Evolutionary conservation across 2,329 filamentous ascomycete species (phyloP).

Genomic region (Aspergillus fructus): DNA sequence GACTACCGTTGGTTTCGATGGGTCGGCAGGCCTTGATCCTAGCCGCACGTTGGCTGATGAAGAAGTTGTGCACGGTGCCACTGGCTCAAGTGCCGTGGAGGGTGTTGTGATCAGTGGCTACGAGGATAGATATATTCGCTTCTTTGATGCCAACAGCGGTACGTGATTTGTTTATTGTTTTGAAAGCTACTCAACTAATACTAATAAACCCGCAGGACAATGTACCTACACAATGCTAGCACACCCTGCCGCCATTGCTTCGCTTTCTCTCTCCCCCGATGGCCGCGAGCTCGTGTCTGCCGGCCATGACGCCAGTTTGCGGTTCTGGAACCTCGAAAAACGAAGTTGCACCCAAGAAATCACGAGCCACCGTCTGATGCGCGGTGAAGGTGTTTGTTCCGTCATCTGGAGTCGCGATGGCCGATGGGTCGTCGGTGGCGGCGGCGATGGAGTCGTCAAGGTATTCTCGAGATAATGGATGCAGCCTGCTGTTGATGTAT

Average conservation of each 20-base stretch:
- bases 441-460: constrained; percentile 94
- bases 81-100: constrained; percentile 78
- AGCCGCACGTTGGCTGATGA: constrained; percentile 65
- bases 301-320: constrained; percentile 89
- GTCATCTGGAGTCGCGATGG: constrained; percentile 97
- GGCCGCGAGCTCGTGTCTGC: constrained; percentile 92
- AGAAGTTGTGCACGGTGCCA: constrained; percentile 76
- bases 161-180: constrained; percentile 46
- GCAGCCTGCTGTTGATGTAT: constrained; percentile 25
- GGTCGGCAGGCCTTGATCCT: constrained; percentile 58
- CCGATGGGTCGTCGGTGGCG: constrained; percentile 88
- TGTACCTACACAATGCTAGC: constrained; percentile 99
- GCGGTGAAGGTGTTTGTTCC: constrained; percentile 89
- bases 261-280: constrained; percentile 87
- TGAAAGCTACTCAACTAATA: constrained; percentile 18
- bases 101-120: constrained; percentile 95
- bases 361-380: constrained; percentile 88
- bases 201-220: constrained; percentile 65
- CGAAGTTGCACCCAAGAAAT: constrained; percentile 94
- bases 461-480: constrained; percentile 60
- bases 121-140: constrained; percentile 91
- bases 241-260: constrained; percentile 89
- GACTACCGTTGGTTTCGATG: constrained; percentile 77
- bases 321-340: constrained; percentile 97
- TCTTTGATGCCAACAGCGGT: constrained; percentile 99